Evolutionary conservation across 371 early-diverging fungal genomes (phyloP), one percentile per base, ranked within the genome.

Genomic region (Mucor lusitanicus): DNA sequence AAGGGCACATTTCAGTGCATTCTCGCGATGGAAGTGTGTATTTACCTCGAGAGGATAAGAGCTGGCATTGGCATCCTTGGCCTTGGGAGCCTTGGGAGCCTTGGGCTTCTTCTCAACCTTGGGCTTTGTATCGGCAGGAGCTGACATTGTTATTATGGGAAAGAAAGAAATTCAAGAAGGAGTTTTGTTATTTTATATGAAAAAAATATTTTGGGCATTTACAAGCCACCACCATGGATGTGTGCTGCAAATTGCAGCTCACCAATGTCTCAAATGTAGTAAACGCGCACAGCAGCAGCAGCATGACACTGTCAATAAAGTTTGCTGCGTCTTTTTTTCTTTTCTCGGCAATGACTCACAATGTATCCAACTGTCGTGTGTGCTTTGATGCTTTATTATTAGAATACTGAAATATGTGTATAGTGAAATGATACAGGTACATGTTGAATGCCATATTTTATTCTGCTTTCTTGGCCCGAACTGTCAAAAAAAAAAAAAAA

Each of bases 41-140:
- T 25, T 21, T 81, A 87, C 88, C 85, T 87, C 87, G 58, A 89
- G 78, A 62, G 89, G 89, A 64, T 76, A 83, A 21, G 72, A 69
- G 30, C 70, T 79, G 13, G 79, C 85, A 40, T 69, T 78, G 25
- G 79, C 76, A 65, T 75, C 77, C 69, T 83, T 76, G 61, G 80
- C 76, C 78, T 88, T 90, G 61, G 75, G 75, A 71, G 87, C 87
- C 76, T 88, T 87, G 55, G 82, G 74, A 65, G 85, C 85, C 54
- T 67, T 67, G 63, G 58, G 42, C 63, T 70, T 73, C 71, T 74
- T 74, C 33, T 71, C 68, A 28, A 63, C 68, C 48, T 70, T 67
- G 23, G 74, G 69, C 37, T 62, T 42, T 12, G 62, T 63, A 15
- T 65, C 63, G 32, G 33, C 56, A 67, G 57, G 58, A 85, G 90